Evolutionary conservation across 2,329 filamentous ascomycete genomes (phyloP).

Genomic region (Talaromyces verruculosus): DNA sequence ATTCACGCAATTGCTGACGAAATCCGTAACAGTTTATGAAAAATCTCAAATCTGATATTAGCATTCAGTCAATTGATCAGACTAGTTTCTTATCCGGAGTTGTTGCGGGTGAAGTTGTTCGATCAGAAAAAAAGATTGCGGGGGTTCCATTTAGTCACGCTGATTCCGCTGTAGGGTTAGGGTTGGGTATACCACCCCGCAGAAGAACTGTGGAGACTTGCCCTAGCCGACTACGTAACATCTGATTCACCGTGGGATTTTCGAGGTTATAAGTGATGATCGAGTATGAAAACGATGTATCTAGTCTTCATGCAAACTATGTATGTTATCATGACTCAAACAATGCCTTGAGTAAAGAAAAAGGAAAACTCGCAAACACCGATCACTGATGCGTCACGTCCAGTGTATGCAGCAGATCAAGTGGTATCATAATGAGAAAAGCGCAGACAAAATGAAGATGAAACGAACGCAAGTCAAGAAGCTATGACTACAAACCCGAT

Average conservation of each 20-base stretch:
- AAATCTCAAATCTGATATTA: too few relatives aligned
- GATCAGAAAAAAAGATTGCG: constrained; percentile 11
- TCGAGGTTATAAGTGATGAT: not conserved
- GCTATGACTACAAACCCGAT: constrained; percentile 9
- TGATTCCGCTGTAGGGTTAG: constrained; percentile 1
- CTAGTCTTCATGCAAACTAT: constrained; percentile 5
- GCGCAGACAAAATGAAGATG: not conserved
- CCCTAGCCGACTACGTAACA: too few relatives aligned
- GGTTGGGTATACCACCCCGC: not conserved
- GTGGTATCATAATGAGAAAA: constrained; percentile 19
- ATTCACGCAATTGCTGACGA: not conserved
- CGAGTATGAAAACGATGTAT: not conserved
- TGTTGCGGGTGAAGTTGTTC: not conserved
- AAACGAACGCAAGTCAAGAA: constrained; percentile 3
- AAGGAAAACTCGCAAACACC: constrained; percentile 15
- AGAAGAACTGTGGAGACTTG: not conserved
- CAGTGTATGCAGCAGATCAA: constrained; percentile 19
- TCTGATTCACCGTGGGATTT: not conserved
- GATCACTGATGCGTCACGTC: constrained; percentile 16
- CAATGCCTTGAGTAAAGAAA: not conserved
- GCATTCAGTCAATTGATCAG: not conserved
- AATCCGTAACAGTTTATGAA: not conserved
- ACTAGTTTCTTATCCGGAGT: not conserved
- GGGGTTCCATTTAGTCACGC: constrained; percentile 2
- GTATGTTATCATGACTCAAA: constrained; percentile 16